Evolutionary conservation across 441 rosid species (phyloP).

Genomic region (Gossypium aridum): DNA sequence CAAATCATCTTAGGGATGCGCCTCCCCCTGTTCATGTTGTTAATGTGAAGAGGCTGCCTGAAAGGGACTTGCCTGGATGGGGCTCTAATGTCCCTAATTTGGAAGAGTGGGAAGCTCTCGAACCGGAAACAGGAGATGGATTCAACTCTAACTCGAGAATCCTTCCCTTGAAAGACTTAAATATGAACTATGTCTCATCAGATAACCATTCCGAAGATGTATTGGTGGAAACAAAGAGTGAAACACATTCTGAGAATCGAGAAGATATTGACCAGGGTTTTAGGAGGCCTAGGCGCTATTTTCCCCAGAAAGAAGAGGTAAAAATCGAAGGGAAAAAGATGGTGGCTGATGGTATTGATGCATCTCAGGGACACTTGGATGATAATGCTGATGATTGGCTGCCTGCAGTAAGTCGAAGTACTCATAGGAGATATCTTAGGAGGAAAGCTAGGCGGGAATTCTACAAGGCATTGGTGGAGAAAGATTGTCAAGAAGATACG

Average conservation of each 20-base stretch:
- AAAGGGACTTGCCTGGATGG: constrained; percentile 91
- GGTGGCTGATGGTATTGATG: constrained; percentile 83
- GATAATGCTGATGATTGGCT: constrained; percentile 63
- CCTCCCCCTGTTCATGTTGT: constrained; percentile 79
- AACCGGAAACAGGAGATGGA: constrained; percentile 42
- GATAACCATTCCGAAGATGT: constrained; percentile 43
- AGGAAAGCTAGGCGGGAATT: constrained; percentile 66
- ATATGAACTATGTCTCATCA: constrained; percentile 36
- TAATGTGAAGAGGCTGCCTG: constrained; percentile 71
- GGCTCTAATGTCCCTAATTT: constrained; percentile 87
- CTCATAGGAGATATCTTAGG: constrained; percentile 71
- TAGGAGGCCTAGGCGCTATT: constrained; percentile 38
- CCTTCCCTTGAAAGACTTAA: constrained; percentile 75
- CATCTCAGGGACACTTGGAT: constrained; percentile 61
- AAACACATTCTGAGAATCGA: constrained; percentile 34
- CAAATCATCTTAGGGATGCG: constrained; percentile 52
- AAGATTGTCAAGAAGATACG: constrained; percentile 51
- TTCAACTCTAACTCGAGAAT: constrained; percentile 46
- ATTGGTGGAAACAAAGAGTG: constrained; percentile 31
- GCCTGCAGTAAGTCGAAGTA: constrained; percentile 90
- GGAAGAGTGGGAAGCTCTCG: constrained; percentile 91
- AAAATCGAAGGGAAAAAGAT: constrained; percentile 72
- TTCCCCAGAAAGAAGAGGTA: constrained; percentile 49
- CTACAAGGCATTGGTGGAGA: constrained; percentile 38
- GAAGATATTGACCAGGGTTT: constrained; percentile 38